These are phyloP conservation scores for Kodamaea laetipori DNA, from an alignment of 805 yeast species.

Conservation along the genomic window DNA sequence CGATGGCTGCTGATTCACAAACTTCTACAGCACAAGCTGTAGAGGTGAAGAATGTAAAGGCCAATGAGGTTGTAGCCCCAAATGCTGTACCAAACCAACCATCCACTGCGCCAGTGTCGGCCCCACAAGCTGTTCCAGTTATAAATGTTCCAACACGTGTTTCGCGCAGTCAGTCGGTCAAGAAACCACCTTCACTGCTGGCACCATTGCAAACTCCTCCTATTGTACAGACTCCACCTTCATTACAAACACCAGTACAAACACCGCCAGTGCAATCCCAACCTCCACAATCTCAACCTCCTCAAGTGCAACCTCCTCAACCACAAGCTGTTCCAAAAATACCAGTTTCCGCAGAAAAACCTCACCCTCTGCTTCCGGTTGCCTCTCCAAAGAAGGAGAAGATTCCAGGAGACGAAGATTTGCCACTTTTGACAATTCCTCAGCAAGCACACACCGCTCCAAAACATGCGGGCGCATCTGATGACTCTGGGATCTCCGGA, in stretches of 20 bases:
- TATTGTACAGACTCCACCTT: neutral
- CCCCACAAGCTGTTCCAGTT: no score
- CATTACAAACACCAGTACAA: neutral
- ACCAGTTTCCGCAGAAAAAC: neutral
- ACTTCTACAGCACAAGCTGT: conserved; percentile 8
- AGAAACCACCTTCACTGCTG: neutral
- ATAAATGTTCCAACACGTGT: no score
- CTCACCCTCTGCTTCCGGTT: no score
- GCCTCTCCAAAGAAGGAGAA: conserved; percentile 4
- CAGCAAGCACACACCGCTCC: conserved; percentile 44
- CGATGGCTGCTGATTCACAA: conserved; percentile 20
- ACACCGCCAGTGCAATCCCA: conserved; percentile 1
- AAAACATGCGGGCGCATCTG: conserved; percentile 8
- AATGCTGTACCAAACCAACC: no score
- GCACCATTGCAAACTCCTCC: conserved; percentile 1
- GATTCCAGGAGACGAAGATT: conserved; percentile 15
- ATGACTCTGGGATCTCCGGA: conserved; percentile 10
- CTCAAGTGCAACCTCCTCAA: conserved; percentile 5
- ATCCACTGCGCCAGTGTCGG: no score
- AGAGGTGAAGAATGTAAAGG: conserved; percentile 5
- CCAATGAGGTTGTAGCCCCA: neutral
- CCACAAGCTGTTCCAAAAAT: conserved; percentile 1
- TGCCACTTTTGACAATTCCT: conserved; percentile 32
- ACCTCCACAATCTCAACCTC: conserved; percentile 1
- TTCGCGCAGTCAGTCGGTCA: no score